phyloP scores from a whole-genome alignment of 768 basidiomycete species.

The Tremella fuciformis region DNA sequence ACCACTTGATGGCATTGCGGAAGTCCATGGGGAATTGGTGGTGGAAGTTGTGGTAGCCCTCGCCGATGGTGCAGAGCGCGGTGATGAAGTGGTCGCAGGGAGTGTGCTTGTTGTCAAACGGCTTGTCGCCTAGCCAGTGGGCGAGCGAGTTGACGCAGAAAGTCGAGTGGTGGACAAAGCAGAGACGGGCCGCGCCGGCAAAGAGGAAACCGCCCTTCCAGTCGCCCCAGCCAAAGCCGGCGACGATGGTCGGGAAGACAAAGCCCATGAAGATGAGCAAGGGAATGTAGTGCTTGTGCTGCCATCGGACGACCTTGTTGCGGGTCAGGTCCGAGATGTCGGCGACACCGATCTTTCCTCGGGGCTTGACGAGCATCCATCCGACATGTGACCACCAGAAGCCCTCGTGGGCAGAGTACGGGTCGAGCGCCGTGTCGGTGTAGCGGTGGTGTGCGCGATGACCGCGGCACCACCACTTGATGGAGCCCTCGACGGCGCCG shows the following conservation, averaged over 20 bases:
- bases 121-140: conserved; percentile 89
- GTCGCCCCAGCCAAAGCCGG: conserved; percentile 81
- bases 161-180: conserved; percentile 89
- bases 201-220: conserved; percentile 81
- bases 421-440: conserved; percentile 94
- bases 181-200: conserved; percentile 71
- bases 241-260: conserved; percentile 70
- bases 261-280: conserved; percentile 71
- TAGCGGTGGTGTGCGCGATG: conserved; percentile 97
- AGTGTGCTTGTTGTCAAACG: conserved; percentile 93
- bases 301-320: conserved; percentile 78
- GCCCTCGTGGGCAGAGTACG: conserved; percentile 88
- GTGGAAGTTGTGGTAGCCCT: conserved; percentile 99
- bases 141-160: conserved; percentile 97
- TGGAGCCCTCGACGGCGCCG: conserved; percentile 92
- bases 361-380: conserved; percentile 88
- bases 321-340: conserved; percentile 82
- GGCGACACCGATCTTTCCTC: conserved; percentile 81
- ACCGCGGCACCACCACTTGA: conserved; percentile 98
- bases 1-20: conserved; percentile 92
- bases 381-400: conserved; percentile 76
- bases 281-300: conserved; percentile 72
- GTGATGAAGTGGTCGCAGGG: conserved; percentile 86
- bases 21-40: conserved; percentile 98
- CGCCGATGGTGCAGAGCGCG: conserved; percentile 84